Conservation (phyloP, 352 stramenopile species). For the Phytophthora citrophthora region DNA sequence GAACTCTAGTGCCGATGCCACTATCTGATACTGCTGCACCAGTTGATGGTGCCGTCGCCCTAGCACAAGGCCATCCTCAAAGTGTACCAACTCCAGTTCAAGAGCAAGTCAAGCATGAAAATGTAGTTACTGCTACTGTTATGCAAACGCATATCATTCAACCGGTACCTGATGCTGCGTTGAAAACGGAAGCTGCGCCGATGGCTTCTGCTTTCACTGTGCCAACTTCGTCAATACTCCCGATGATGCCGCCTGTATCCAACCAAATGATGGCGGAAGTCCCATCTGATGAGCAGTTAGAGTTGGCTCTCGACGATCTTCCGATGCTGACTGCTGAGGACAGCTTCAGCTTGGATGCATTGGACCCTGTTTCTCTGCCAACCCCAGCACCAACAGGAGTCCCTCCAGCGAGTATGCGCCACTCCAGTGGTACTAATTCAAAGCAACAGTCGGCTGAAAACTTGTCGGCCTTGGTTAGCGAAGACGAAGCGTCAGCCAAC, state of each 20-base stretch:
- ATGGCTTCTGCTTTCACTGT: constrained; percentile 1
- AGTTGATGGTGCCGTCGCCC: background rate
- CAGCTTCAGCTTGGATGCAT: constrained; percentile 54
- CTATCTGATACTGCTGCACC: constrained; percentile 7
- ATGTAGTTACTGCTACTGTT: background rate
- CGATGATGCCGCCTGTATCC: constrained; percentile 33
- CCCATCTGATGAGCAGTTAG: constrained; percentile 75
- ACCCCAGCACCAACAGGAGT: constrained; percentile 23
- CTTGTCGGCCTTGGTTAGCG: constrained; percentile 45
- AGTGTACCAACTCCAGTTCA: background rate
- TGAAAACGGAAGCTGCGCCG: constrained; percentile 21
- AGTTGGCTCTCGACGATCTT: constrained; percentile 73
- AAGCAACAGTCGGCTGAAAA: constrained; percentile 60
- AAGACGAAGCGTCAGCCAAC: constrained; percentile 63
- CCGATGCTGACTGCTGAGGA: constrained; percentile 79
- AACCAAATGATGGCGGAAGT: constrained; percentile 48
- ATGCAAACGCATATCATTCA: constrained; percentile 6
- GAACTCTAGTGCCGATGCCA: constrained; percentile 18
- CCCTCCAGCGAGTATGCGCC: constrained; percentile 8
- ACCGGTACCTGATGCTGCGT: background rate
- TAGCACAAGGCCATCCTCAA: background rate
- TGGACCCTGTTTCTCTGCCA: constrained; percentile 42
- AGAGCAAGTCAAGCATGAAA: constrained; percentile 14
- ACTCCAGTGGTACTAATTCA: constrained; percentile 26
- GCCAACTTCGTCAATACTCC: constrained; percentile 20